Base-by-base conservation (phyloP, 1,284 basidiomycete genomes). In the Psilocybe mexicana region DNA sequence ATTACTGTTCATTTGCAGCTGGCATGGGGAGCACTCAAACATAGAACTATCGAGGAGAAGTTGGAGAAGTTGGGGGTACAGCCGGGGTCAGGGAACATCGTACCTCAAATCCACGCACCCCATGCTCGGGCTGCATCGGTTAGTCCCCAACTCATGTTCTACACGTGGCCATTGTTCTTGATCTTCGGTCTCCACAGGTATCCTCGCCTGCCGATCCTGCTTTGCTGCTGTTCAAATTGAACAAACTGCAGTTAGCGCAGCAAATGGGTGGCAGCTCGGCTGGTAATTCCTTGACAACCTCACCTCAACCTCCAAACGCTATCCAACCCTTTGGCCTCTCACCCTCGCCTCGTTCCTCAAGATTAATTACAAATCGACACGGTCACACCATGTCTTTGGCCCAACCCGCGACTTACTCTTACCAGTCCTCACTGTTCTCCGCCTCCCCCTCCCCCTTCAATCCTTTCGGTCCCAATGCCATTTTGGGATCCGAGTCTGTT, bases 201-300 rank as follows among this genome's bases (percentile, higher is more conserved):
- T 93, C 90, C 2, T 92, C 90, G 23, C 90, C 91, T 25, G 90
- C 90, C 6, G 90, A 92, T 68, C 90, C 91, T 43, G 86, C 87
- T 18, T 73, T 93, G 26, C 76, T 93, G 26, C 79, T 84, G 65
- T 92, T 88, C 75, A 92, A 91, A 69, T 77, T 93, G 45, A 91
- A 91, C 73, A 92, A 90, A 71, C 76, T 93, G 8, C 89, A 91
- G 64, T 85, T 87, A 70, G 82, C 87, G 0, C 89, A 90, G 2
- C 67, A 66, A 42, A 11, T 14, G 38, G 38, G 12, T 40, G 64
- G 77, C 43, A 74, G 74, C 18, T 82, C 85, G 0, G 72, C 76
- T 6, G 67, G 72, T 5, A 81, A 79, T 63, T 88, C 86, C 2
- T 68, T 85, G 23, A 75, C 86, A 14, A 71, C 79, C 11, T 91